Conservation (phyloP, 2,329 filamentous ascomycete genomes). For the Botryotinia globosa region DNA sequence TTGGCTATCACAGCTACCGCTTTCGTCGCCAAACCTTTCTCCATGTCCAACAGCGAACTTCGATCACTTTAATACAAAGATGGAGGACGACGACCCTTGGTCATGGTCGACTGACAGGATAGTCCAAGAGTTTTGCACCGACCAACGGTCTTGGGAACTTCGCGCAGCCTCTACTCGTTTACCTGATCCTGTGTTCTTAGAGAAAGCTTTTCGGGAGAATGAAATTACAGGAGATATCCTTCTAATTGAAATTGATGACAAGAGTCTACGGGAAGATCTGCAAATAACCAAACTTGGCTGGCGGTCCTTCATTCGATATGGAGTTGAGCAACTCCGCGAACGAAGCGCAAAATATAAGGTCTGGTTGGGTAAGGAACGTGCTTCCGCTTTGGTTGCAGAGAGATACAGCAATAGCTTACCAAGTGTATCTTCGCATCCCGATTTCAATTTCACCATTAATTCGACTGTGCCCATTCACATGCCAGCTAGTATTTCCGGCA, state of each 20-base stretch:
- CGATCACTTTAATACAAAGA: constrained; percentile 1
- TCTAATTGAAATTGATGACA: constrained; percentile 29
- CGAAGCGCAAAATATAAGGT: constrained; percentile 50
- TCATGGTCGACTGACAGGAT: constrained; percentile 69
- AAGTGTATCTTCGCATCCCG: background rate
- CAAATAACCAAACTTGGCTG: constrained; percentile 29
- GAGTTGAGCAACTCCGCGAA: constrained; percentile 54
- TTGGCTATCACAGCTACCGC: constrained; percentile 12
- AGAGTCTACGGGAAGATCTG: constrained; percentile 31
- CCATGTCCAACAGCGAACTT: background rate
- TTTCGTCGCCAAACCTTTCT: background rate
- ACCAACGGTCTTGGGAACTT: constrained; percentile 49
- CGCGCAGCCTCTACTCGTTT: constrained; percentile 32
- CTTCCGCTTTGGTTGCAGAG: background rate
- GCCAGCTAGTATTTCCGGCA: background rate
- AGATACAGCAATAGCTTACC: background rate
- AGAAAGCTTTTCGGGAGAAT: constrained; percentile 55
- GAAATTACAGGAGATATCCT: constrained; percentile 46
- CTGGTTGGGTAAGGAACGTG: background rate
- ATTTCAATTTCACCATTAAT: constrained; percentile 18
- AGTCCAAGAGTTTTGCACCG: constrained; percentile 61
- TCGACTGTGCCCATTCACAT: constrained; percentile 14
- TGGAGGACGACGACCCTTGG: constrained; percentile 61
- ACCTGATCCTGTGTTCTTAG: constrained; percentile 54
- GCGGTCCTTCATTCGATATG: constrained; percentile 47